These are phyloP conservation scores for Globisporangium sylvaticum DNA, from an alignment of 352 stramenopile genomes.

Conservation along the genomic window DNA sequence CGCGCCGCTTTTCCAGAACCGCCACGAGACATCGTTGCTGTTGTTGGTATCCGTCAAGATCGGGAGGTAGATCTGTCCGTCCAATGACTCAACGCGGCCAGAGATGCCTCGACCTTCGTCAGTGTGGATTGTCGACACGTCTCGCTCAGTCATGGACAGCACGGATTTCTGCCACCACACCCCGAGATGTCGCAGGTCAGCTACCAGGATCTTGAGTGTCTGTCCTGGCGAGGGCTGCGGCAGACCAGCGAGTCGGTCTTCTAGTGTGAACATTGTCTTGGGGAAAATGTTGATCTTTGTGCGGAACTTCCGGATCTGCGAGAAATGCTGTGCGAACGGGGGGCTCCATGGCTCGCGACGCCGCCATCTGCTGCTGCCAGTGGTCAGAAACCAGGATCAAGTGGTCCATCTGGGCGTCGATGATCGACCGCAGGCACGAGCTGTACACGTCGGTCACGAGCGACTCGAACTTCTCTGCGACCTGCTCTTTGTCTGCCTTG, in stretches of 20 bases:
- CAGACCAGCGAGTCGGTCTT: conserved; percentile 39
- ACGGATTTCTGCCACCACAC: conserved; percentile 71
- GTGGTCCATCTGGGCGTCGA: conserved; percentile 57
- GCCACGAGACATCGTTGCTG: conserved; percentile 31
- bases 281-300: conserved; percentile 64
- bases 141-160: conserved; percentile 42
- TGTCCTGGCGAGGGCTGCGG: conserved; percentile 33
- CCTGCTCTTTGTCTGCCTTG: conserved; percentile 38
- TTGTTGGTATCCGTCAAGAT: conserved; percentile 38
- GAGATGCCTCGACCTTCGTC: conserved; percentile 46
- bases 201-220: conserved; percentile 45
- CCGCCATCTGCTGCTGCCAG: conserved; percentile 51
- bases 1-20: conserved; percentile 31
- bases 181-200: conserved; percentile 41
- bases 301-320: conserved; percentile 52
- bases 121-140: conserved; percentile 54
- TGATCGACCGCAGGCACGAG: conserved; percentile 38
- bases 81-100: conserved; percentile 46
- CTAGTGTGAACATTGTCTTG: conserved; percentile 39
- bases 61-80: conserved; percentile 59
- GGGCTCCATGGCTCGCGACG: conserved; percentile 12
- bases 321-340: conserved; percentile 37
- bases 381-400: conserved; percentile 50
- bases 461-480: conserved; percentile 58
- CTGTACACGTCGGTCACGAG: conserved; percentile 62